Base-by-base conservation (phyloP, 768 basidiomycete genomes). In the Infundibulicybe gibba region DNA sequence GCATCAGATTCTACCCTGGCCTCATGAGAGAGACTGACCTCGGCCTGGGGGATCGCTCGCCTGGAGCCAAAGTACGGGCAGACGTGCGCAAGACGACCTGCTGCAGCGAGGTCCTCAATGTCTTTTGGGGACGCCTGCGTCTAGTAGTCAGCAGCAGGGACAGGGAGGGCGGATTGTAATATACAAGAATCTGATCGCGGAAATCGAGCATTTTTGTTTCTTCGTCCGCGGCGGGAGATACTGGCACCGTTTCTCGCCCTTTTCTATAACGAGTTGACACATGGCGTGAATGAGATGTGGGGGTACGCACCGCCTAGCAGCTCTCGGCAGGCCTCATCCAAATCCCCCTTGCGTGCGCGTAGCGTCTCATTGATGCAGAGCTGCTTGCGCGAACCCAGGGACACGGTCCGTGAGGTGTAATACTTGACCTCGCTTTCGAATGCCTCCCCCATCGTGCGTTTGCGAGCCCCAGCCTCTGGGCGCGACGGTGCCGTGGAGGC, bases 31-130 rank as follows among this genome's bases (percentile, higher is more conserved):
- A 37, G 21, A 50, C 73, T 37, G 50, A 92, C 91, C 75, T 98
- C 88, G 30, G 95, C 92, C 60, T 92, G 90, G 32, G 86, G 81
- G 44, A 97, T 92, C 12, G 94, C 93, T 45, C 78, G 71, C 37
- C 97, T 72, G 6, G 92, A 87, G 3, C 88, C 92, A 62, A 97
- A 99, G 66, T 98, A 99, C 0, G 95, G 91, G 61, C 95, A 99
- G 8, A 80, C 83, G 40, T 83, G 71, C 1, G 78, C 65, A 41
- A 80, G 70, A 43, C 79, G 76, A 2, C 97, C 97, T 1, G 83
- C 68, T 6, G 62, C 63, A 6, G 90, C 89, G 13, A 98, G 77
- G 54, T 97, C 94, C 61, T 98, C 95, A 4, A 99, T 97, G 53
- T 97, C 95, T 61, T 90, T 91, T 0, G 94, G 90, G 2, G 78